Percentiles rank a stretch among this genome's conserved stretches.
Conservation (phyloP, 495 filamentous ascomycete genomes). For the Collariella sp. region DNA sequence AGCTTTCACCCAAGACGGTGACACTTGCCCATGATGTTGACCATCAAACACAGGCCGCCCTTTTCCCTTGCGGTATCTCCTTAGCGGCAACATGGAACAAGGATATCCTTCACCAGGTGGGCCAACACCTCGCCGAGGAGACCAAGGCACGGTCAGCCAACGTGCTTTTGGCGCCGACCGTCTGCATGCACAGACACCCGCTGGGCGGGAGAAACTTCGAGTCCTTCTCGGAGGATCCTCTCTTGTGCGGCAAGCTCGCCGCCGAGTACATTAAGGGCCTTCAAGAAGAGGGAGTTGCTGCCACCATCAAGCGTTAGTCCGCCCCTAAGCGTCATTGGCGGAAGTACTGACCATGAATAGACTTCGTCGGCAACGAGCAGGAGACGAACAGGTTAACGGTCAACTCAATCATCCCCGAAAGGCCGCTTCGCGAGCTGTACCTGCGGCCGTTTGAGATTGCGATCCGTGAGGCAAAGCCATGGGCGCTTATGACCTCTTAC, state of each 20-base stretch:
- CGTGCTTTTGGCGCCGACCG: conserved; percentile 69
- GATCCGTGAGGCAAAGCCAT: conserved; percentile 65
- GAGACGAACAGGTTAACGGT: conserved; percentile 71
- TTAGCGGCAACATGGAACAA: conserved; percentile 74
- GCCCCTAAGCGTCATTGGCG: neutral
- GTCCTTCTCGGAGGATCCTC: conserved; percentile 78
- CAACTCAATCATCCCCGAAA: conserved; percentile 59
- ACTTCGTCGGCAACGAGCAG: conserved; percentile 80
- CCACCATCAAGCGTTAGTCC: conserved; percentile 64
- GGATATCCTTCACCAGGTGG: conserved; percentile 55
- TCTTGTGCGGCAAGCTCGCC: conserved; percentile 67
- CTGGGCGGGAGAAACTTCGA: conserved; percentile 80
- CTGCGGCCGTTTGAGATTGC: conserved; percentile 77
- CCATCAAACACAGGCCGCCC: conserved; percentile 48
- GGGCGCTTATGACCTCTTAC: conserved; percentile 79
- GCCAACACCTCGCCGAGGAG: conserved; percentile 66
- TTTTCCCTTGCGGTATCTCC: conserved; percentile 67
- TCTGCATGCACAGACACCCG: conserved; percentile 75
- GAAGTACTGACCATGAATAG: conserved; percentile 29
- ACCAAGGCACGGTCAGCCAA: conserved; percentile 63
- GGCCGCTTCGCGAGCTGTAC: conserved; percentile 73
- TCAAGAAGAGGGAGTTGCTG: conserved; percentile 64
- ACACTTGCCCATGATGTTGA: conserved; percentile 29
- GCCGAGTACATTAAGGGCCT: conserved; percentile 65
- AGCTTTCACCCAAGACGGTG: neutral